Conservation (phyloP, 352 stramenopile species). For the Phytopythium sindhum region DNA sequence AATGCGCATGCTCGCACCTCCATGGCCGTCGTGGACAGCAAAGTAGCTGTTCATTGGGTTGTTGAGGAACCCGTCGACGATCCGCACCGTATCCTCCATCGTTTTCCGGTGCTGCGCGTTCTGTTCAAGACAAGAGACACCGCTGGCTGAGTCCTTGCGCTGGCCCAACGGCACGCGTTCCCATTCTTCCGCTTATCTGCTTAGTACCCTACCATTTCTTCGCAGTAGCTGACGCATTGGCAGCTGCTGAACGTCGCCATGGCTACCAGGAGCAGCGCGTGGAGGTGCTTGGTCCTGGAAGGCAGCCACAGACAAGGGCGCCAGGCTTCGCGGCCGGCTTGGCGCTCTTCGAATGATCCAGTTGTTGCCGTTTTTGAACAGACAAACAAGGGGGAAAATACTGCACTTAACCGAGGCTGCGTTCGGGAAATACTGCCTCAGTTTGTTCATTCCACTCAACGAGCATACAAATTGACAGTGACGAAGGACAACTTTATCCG, state of each 20-base stretch:
- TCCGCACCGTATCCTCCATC: constrained; percentile 78
- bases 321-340: no score
- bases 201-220: constrained; percentile 59
- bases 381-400: not conserved
- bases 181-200: not conserved
- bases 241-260: constrained; percentile 36
- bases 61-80: constrained; percentile 67
- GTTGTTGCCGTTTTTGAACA: not conserved
- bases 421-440: not conserved
- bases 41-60: constrained; percentile 67
- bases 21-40: constrained; percentile 74
- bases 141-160: not conserved
- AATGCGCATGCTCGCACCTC: constrained; percentile 32
- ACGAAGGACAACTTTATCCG: not conserved
- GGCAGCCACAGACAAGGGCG: no score
- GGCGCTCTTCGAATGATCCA: not conserved
- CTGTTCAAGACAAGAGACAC: constrained; percentile 17
- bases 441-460: not conserved
- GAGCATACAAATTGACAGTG: not conserved
- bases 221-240: constrained; percentile 60
- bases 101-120: constrained; percentile 73
- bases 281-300: not conserved
- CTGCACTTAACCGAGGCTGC: not conserved
- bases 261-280: not conserved
- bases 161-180: not conserved